Conservation (phyloP, 2,329 filamentous ascomycete genomes). For the Botrytis byssoidea region DNA sequence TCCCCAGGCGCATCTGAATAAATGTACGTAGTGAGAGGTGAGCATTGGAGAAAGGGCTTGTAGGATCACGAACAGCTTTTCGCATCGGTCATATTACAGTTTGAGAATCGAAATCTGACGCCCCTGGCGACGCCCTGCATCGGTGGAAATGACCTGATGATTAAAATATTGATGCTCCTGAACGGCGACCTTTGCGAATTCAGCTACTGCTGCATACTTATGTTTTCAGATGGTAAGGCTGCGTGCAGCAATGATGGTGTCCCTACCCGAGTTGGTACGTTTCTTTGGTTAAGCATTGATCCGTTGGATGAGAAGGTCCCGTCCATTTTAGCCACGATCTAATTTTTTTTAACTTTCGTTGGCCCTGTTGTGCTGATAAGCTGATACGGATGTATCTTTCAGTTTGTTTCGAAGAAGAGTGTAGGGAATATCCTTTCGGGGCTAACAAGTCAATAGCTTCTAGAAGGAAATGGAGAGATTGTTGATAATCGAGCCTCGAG, state of each 20-base stretch:
- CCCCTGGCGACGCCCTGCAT: not conserved
- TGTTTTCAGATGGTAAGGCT: slow-evolving; percentile 7
- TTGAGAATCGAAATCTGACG: not conserved
- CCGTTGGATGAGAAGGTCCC: slow-evolving; percentile 7
- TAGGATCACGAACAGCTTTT: not conserved
- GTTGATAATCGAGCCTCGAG: not conserved
- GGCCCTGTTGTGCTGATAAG: not conserved
- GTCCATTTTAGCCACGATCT: not conserved
- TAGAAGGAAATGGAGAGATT: slow-evolving; percentile 5
- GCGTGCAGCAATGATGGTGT: slow-evolving; percentile 16
- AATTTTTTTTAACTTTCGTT: not conserved
- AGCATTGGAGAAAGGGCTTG: not conserved
- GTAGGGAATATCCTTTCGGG: slow-evolving; percentile 9
- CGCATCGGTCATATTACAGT: not conserved
- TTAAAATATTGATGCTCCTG: not conserved
- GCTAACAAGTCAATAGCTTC: not conserved
- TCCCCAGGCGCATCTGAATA: not conserved
- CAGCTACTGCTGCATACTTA: slow-evolving; percentile 1
- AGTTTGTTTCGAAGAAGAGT: not conserved
- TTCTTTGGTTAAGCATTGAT: slow-evolving; percentile 18
- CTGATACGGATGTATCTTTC: not conserved
- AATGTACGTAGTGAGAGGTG: not conserved
- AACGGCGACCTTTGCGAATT: slow-evolving; percentile 1
- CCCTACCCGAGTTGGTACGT: slow-evolving; percentile 14
- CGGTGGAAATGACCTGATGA: not conserved